Conservation (phyloP, 495 filamentous ascomycete species). For the Daldinia decipiens region DNA sequence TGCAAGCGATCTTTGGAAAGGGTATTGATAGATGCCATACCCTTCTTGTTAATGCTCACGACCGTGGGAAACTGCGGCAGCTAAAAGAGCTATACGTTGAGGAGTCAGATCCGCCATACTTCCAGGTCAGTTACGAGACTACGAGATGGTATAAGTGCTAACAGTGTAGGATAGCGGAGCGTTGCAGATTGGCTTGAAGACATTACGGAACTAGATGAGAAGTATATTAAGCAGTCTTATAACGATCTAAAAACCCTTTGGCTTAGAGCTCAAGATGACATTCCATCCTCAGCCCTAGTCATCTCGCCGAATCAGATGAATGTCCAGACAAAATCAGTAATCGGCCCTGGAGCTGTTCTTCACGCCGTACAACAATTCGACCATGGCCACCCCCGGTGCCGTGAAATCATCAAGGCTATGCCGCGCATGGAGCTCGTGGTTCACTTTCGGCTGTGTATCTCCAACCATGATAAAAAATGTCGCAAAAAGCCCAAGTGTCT, state of each 20-base stretch:
- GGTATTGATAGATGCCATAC: constrained; percentile 33
- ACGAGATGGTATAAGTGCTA: background rate
- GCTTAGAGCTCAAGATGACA: constrained; percentile 34
- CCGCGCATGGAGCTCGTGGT: constrained; percentile 39
- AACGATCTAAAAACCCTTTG: constrained; percentile 32
- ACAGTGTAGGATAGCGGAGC: constrained; percentile 20
- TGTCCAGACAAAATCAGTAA: constrained; percentile 26
- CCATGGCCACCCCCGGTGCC: constrained; percentile 26
- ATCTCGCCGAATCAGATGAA: constrained; percentile 15
- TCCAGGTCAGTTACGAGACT: constrained; percentile 31
- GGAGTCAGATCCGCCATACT: constrained; percentile 34
- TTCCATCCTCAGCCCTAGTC: constrained; percentile 21
- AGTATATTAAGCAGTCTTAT: constrained; percentile 25
- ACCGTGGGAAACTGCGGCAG: constrained; percentile 25
- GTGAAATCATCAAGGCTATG: constrained; percentile 27
- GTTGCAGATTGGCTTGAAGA: constrained; percentile 30
- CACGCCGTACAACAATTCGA: constrained; percentile 32
- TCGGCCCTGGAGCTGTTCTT: constrained; percentile 32
- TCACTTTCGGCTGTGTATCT: constrained; percentile 37
- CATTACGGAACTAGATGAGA: constrained; percentile 14
- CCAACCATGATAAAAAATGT: constrained; percentile 22
- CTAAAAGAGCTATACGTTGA: constrained; percentile 33
- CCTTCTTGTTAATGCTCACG: constrained; percentile 29
- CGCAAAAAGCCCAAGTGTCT: constrained; percentile 1
- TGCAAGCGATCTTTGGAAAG: constrained; percentile 36